Conservation (phyloP, 768 basidiomycete genomes). For the Xerocomellus intermedius region DNA sequence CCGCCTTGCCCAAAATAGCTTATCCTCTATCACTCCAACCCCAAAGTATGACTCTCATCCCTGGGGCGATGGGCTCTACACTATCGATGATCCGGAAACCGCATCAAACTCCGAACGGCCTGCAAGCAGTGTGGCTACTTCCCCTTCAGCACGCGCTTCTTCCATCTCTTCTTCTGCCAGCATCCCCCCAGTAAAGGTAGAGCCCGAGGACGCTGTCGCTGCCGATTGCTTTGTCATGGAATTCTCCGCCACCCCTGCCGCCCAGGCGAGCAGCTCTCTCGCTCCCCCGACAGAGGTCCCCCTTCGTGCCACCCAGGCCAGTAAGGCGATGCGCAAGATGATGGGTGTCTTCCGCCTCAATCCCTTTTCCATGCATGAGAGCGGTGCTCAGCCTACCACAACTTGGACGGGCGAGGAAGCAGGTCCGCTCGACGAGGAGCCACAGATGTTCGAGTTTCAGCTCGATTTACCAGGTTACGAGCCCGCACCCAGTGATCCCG, state of each 20-base stretch:
- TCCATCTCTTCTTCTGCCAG: slow-evolving; percentile 32
- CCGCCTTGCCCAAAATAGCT: slow-evolving; percentile 15
- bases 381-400: slow-evolving; percentile 39
- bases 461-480: slow-evolving; percentile 38
- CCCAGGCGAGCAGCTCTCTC: slow-evolving; percentile 38
- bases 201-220: slow-evolving; percentile 27
- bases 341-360: slow-evolving; percentile 79
- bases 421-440: slow-evolving; percentile 58
- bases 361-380: slow-evolving; percentile 68
- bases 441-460: slow-evolving; percentile 66
- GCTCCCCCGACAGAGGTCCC: slow-evolving; percentile 67
- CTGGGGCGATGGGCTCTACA: slow-evolving; percentile 34
- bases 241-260: slow-evolving; percentile 30
- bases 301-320: slow-evolving; percentile 72
- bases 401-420: slow-evolving; percentile 52
- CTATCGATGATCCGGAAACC: slow-evolving; percentile 33
- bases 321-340: slow-evolving; percentile 66
- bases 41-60: slow-evolving; percentile 26
- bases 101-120: slow-evolving; percentile 36
- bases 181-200: slow-evolving; percentile 30
- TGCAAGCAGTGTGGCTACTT: slow-evolving; percentile 34
- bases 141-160: slow-evolving; percentile 36
- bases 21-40: slow-evolving; percentile 12
- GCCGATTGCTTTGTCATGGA: slow-evolving; percentile 37
- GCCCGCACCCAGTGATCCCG: slow-evolving; percentile 15